Base-by-base conservation (phyloP, 345 rosid species). In the Arabis hirsuta region DNA sequence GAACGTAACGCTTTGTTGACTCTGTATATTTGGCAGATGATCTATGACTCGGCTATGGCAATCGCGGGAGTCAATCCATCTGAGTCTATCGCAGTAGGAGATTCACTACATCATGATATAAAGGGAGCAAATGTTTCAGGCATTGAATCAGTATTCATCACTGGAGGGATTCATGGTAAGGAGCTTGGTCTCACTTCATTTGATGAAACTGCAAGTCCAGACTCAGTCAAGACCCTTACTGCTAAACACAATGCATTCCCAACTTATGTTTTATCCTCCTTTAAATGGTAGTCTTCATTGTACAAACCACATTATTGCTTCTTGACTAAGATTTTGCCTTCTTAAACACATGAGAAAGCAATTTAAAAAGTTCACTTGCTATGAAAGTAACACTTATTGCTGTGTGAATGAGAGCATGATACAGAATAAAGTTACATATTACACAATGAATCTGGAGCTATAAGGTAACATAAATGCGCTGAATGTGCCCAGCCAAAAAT, bases 21-120 rank as follows among this genome's bases (percentile, higher is more conserved):
- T 55, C 19, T 55, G 13, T 26, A 46, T 55, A 16, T 19, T 45
- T 67, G 39, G 57, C 87, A 91, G 96, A 87, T 94, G 76, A 94
- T 94, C 52, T 94, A 91, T 69, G 79, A 84, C 71, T 79, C 87
- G 9, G 98, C 95, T 8, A 84, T 94, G 84, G 88, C 65, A 46
- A 86, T 94, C 74, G 90, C 74, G 0, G 89, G 89, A 59, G 79
- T 48, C 2, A 85, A 78, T 66, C 83, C 87, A 43, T 70, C 73
- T 3, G 90, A 94, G 27, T 78, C 82, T 13, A 88, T 91, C 1
- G 95, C 88, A 4, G 91, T 93, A 46, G 98, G 97, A 7, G 97
- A 91, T 73, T 94, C 98, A 29, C 88, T 94, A 73, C 94, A 86
- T 84, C 96, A 94, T 58, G 97, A 94, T 72, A 84, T 94, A 60